Conservation (phyloP, 192 early-diverging fungal species). For the Backusella australiensis region DNA sequence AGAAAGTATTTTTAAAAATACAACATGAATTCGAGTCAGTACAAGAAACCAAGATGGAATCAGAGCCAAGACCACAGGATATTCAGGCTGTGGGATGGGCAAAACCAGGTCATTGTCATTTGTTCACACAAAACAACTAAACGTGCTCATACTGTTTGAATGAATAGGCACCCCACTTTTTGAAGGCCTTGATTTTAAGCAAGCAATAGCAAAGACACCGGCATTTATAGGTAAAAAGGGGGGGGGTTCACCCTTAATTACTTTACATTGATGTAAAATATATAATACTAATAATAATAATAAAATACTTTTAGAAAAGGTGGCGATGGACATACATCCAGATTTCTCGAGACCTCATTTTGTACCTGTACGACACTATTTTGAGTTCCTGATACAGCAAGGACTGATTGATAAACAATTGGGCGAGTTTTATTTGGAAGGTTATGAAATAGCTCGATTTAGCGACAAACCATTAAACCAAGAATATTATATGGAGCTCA, state of each 20-base stretch:
- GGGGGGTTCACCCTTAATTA: background rate
- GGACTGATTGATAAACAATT: constrained; percentile 40
- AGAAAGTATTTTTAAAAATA: constrained; percentile 48
- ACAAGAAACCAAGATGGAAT: constrained; percentile 32
- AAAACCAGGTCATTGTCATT: constrained; percentile 33
- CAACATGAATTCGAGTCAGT: constrained; percentile 39
- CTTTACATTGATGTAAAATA: background rate
- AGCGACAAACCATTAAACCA: constrained; percentile 33
- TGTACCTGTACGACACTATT: constrained; percentile 49
- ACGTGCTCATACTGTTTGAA: background rate
- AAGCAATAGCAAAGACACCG: constrained; percentile 51
- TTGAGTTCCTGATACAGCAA: constrained; percentile 48
- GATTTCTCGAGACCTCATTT: constrained; percentile 41
- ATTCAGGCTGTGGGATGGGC: constrained; percentile 50
- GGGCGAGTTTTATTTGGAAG: constrained; percentile 49
- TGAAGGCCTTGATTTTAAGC: constrained; percentile 50
- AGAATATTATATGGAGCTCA: constrained; percentile 50
- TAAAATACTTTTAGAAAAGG: constrained; percentile 36
- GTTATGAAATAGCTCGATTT: constrained; percentile 55
- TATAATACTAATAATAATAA: background rate
- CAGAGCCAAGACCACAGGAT: constrained; percentile 40
- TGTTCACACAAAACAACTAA: background rate
- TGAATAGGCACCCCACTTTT: constrained; percentile 26
- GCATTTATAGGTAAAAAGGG: constrained; percentile 45
- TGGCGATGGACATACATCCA: constrained; percentile 36